Evolutionary conservation across 768 basidiomycete species (phyloP), one percentile per base, ranked within the genome.

Genomic region (Auricularia sp.): DNA sequence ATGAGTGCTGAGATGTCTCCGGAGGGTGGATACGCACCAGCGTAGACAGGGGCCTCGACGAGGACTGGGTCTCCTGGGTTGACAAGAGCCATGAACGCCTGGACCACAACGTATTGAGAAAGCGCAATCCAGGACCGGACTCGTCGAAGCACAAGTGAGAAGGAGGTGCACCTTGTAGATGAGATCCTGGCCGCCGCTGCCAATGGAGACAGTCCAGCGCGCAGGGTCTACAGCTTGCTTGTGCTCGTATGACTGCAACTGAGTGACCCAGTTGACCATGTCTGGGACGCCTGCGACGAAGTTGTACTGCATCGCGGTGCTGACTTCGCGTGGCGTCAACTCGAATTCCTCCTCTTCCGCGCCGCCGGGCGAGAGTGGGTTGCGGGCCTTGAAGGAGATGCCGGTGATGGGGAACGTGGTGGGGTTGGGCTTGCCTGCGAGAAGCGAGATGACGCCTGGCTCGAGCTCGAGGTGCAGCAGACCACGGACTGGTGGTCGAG

Each of bases 351-450:
- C 76, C 37, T 85, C 83, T 63, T 79, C 72, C 21, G 70, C 67
- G 11, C 78, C 76, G 64, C 82, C 75, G 29, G 72, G 73, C 2
- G 83, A 83, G 11, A 84, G 82, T 59, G 13, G 69, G 21, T 65
- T 64, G 39, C 62, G 65, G 3, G 85, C 80, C 1, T 79, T 83
- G 74, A 91, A 85, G 64, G 82, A 86, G 69, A 98, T 77, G 0
- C 88, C 86, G 2, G 86, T 85, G 77, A 98, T 91, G 1, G 96
- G 96, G 77, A 98, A 98, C 21, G 92, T 89, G n/a, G 81, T 78
- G 7, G 87, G 81, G 71, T 96, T 95, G 5, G 96, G 96, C 74
- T 95, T 94, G 34, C 96, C 96, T 0, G 94, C 94, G 6, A 95
- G 83, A 37, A 94, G 74, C 3, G 89, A 91, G 64, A 94, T 86